These are phyloP conservation scores for Scedosporium apiospermum DNA, from an alignment of 2,329 filamentous ascomycete genomes.

Conservation along the genomic window DNA sequence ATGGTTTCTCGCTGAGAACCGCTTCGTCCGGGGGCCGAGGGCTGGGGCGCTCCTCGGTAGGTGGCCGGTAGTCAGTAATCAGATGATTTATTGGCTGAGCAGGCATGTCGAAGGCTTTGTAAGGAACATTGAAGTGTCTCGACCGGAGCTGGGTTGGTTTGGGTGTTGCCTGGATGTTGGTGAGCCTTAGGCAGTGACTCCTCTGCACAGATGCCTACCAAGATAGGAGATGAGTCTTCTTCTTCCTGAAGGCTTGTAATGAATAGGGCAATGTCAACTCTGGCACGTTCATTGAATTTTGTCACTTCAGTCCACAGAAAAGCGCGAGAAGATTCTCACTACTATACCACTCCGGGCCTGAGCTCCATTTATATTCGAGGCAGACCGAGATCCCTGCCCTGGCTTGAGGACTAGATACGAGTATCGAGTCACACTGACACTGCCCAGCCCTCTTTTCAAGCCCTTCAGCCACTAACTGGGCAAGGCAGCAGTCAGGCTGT, in stretches of 20 bases:
- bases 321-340: no score
- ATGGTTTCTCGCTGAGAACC: neutral
- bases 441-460: neutral
- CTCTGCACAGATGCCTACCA: neutral
- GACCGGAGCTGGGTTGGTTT: neutral
- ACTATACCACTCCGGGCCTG: no score
- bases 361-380: neutral
- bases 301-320: no score
- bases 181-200: neutral
- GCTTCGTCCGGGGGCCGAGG: neutral
- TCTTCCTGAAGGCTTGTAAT: neutral
- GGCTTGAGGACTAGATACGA: neutral
- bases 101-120: neutral
- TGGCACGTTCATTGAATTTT: no score
- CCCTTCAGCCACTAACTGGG: no score
- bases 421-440: neutral
- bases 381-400: neutral
- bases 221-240: neutral
- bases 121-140: neutral
- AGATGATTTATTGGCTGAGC: neutral
- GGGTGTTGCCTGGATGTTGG: neutral
- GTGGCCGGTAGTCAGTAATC: neutral
- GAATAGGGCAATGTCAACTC: neutral
- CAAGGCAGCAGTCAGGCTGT: neutral
- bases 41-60: neutral